Percentiles rank a stretch among this genome's conserved stretches.
These are phyloP conservation scores for Porogramme epimiltina DNA, from an alignment of 1,284 basidiomycete species.

Conservation along the genomic window DNA sequence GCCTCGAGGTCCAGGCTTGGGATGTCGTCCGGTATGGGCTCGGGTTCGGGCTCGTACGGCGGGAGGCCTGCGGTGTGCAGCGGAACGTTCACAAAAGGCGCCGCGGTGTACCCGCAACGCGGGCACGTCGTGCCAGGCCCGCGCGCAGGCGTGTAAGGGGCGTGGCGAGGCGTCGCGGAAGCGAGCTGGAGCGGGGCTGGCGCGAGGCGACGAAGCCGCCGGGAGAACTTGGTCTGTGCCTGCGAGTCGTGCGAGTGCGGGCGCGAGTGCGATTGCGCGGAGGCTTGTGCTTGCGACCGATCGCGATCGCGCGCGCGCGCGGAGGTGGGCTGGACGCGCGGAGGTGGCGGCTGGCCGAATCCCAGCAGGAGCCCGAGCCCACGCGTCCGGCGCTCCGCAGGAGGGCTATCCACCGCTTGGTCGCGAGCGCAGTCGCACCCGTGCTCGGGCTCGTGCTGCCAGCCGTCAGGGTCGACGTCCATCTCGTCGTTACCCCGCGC, in stretches of 20 bases:
- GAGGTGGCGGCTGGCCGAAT: not conserved
- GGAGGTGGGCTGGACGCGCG: slow-evolving; percentile 7
- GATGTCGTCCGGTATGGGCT: slow-evolving; percentile 1
- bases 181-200: slow-evolving; percentile 21
- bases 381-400: not conserved
- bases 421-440: not conserved
- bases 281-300: not conserved
- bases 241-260: slow-evolving; percentile 1
- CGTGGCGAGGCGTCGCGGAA: slow-evolving; percentile 11
- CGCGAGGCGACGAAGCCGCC: slow-evolving; percentile 22
- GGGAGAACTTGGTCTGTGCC: slow-evolving; percentile 19
- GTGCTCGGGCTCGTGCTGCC: slow-evolving; percentile 1
- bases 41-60: not conserved
- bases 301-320: slow-evolving; percentile 6
- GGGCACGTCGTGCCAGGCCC: not conserved
- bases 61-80: no score
- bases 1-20: slow-evolving; percentile 5
- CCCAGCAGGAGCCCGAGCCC: slow-evolving; percentile 19
- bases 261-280: slow-evolving; percentile 7
- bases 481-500: slow-evolving; percentile 4
- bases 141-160: slow-evolving; percentile 5
- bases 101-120: not conserved
- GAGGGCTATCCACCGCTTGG: no score
- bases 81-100: not conserved
- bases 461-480: slow-evolving; percentile 2